A percentile compares a stretch with the other conserved stretches of the same genome.
Evolutionary conservation across 2,329 filamentous ascomycete species (phyloP).

Genomic region (Exophiala viscosa): DNA sequence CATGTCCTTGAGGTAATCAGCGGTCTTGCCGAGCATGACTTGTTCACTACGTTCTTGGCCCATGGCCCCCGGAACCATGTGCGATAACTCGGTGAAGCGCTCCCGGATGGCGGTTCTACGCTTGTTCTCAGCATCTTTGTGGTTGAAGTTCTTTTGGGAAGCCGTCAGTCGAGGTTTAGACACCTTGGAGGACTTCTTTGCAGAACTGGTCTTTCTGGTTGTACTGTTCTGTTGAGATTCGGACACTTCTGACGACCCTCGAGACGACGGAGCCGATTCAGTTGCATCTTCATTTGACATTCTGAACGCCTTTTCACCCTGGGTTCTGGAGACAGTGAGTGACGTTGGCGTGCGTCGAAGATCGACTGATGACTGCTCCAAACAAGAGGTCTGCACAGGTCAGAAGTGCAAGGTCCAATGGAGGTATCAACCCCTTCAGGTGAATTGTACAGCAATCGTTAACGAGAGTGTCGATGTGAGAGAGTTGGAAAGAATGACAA

Average conservation of each 20-base stretch:
- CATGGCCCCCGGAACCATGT: conserved; percentile 74
- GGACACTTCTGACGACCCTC: conserved; percentile 11
- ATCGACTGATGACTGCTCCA: too few relatives aligned
- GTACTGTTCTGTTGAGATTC: conserved; percentile 6
- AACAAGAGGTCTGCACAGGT: too few relatives aligned
- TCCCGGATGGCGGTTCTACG: conserved; percentile 72
- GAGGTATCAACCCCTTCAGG: too few relatives aligned
- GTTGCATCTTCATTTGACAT: conserved; percentile 25
- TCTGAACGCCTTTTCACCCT: not conserved
- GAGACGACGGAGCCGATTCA: conserved; percentile 17
- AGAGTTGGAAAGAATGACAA: too few relatives aligned
- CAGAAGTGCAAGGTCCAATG: too few relatives aligned
- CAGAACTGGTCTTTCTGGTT: conserved; percentile 4
- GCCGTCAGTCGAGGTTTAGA: conserved; percentile 62
- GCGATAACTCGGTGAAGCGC: conserved; percentile 76
- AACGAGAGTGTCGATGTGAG: too few relatives aligned
- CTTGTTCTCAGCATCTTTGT: conserved; percentile 64
- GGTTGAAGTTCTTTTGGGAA: conserved; percentile 69
- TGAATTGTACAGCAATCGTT: too few relatives aligned
- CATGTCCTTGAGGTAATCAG: conserved; percentile 62
- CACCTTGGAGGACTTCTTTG: conserved; percentile 38
- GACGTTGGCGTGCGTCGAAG: not conserved
- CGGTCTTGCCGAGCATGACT: conserved; percentile 69
- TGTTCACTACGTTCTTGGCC: conserved; percentile 83
- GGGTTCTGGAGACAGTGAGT: not conserved